Conservation (phyloP, 495 filamentous ascomycete species). For the Evernia prunastri region DNA sequence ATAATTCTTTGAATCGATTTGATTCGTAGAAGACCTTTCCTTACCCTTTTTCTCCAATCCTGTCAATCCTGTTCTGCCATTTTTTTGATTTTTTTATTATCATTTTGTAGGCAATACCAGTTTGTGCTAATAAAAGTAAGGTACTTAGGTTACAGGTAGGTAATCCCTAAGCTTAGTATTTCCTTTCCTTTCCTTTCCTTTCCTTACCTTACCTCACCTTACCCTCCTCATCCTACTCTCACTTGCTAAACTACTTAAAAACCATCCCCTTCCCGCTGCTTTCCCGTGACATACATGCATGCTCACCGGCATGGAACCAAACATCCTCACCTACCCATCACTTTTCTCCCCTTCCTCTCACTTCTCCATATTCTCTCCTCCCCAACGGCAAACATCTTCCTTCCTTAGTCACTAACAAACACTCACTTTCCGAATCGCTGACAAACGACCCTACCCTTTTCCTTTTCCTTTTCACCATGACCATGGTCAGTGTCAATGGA, state of each 20-base stretch:
- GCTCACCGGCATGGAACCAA: conserved; percentile 6
- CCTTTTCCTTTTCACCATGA: conserved; percentile 27
- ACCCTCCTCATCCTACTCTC: conserved; percentile 5
- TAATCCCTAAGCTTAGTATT: no score
- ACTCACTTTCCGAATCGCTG: no score
- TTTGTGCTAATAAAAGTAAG: no score
- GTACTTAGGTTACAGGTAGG: no score
- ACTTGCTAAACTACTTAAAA: conserved; percentile 2
- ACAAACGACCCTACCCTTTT: no score
- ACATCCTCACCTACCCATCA: neutral
- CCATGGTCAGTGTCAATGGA: conserved; percentile 43
- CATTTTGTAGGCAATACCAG: no score
- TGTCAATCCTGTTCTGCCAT: neutral
- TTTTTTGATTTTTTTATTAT: no score
- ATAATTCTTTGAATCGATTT: neutral
- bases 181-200: no score
- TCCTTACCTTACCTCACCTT: neutral
- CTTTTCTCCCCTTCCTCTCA: neutral
- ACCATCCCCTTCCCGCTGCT: neutral
- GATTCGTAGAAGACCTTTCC: no score
- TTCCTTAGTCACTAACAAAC: no score
- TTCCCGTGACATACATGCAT: neutral
- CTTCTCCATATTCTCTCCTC: neutral
- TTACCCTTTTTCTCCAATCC: neutral
- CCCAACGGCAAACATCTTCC: neutral